phyloP scores from a whole-genome alignment of 2,329 filamentous ascomycete species.

The Penicillium sp. region DNA sequence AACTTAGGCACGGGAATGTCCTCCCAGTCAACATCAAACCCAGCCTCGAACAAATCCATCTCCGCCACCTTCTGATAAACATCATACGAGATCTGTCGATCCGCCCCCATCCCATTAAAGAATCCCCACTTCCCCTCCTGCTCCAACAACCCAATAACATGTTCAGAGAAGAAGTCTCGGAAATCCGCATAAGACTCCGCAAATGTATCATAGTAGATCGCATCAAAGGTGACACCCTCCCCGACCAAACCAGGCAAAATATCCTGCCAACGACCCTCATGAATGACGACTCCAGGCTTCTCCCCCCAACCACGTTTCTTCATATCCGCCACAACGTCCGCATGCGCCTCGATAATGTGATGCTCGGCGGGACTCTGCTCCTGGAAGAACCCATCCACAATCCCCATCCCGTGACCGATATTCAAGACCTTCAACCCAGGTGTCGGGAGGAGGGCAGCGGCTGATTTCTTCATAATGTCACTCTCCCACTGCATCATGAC shows the following conservation, averaged over 20 bases:
- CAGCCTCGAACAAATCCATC: constrained; percentile 86
- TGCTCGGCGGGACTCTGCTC: constrained; percentile 69
- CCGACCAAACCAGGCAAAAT: constrained; percentile 70
- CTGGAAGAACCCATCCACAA: constrained; percentile 78
- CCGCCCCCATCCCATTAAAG: constrained; percentile 82
- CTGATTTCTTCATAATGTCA: constrained; percentile 79
- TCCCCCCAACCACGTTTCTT: constrained; percentile 70
- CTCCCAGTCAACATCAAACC: constrained; percentile 86
- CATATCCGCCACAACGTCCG: constrained; percentile 72
- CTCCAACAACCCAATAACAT: constrained; percentile 75
- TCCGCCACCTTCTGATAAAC: constrained; percentile 93
- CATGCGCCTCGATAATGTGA: constrained; percentile 86
- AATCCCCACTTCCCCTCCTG: constrained; percentile 62
- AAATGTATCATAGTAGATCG: constrained; percentile 97
- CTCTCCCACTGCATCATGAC: constrained; percentile 96
- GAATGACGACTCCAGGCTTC: constrained; percentile 62
- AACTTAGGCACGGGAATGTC: constrained; percentile 75
- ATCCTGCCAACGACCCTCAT: constrained; percentile 80
- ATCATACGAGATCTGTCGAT: constrained; percentile 91
- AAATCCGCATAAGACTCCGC: constrained; percentile 90
- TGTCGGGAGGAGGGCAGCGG: constrained; percentile 66
- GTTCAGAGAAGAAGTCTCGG: constrained; percentile 84
- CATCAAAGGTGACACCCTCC: constrained; percentile 74
- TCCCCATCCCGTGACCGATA: constrained; percentile 90
- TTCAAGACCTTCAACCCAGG: constrained; percentile 75